Conservation (phyloP, 495 filamentous ascomycete species). For the Penicillium canescens region DNA sequence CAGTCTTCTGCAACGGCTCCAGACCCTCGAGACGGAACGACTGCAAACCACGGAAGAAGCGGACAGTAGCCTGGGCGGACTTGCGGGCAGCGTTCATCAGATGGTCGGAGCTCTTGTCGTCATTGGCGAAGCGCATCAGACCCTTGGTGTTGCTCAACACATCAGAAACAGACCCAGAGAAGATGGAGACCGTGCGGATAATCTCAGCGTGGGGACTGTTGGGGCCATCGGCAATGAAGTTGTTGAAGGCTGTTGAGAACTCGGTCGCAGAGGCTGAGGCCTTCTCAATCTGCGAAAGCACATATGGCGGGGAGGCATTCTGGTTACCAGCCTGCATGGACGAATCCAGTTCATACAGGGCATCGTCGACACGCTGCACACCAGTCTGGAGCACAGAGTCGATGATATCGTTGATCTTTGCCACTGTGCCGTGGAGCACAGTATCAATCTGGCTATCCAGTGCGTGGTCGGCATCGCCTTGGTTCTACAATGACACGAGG, state of each 20-base stretch:
- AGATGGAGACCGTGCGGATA: conserved; percentile 88
- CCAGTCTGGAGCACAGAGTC: conserved; percentile 94
- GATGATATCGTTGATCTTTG: conserved; percentile 96
- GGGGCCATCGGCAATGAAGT: conserved; percentile 94
- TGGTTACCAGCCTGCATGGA: conserved; percentile 98
- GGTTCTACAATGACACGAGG: conserved; percentile 34
- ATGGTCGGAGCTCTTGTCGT: conserved; percentile 89
- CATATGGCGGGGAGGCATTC: conserved; percentile 93
- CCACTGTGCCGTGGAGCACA: conserved; percentile 77
- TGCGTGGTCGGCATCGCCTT: conserved; percentile 76
- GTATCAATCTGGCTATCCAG: conserved; percentile 90
- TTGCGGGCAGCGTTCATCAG: conserved; percentile 78
- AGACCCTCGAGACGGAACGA: conserved; percentile 91
- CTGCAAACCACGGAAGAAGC: conserved; percentile 92
- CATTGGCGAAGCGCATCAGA: conserved; percentile 87
- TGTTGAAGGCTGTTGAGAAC: conserved; percentile 96
- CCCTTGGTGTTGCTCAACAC: conserved; percentile 96
- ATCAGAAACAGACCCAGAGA: conserved; percentile 87
- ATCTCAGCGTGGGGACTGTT: conserved; percentile 89
- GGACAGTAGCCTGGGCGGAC: conserved; percentile 84
- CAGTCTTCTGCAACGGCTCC: conserved; percentile 84
- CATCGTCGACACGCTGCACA: conserved; percentile 93
- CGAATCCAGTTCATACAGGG: conserved; percentile 94
- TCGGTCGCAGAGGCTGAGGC: conserved; percentile 92
- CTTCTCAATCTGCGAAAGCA: conserved; percentile 95